These are phyloP conservation scores for Cinnamomum chago DNA, from an alignment of 164 flowering plant species.

Conservation along the genomic window DNA sequence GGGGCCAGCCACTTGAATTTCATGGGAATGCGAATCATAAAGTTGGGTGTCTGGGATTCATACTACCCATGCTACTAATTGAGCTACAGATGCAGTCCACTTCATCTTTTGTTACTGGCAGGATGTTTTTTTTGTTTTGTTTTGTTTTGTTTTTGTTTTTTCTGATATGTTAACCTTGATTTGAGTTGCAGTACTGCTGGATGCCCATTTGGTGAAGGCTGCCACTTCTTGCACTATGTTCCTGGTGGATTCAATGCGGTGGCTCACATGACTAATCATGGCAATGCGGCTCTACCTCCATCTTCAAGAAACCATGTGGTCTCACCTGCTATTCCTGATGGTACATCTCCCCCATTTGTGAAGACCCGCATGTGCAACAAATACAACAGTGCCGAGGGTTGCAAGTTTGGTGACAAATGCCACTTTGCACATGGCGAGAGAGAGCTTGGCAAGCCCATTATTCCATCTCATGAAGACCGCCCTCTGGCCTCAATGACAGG, in stretches of 20 bases:
- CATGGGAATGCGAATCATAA: too few relatives aligned
- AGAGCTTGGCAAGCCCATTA: conserved; percentile 73
- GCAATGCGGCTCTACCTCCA: conserved; percentile 27
- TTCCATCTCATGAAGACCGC: conserved; percentile 44
- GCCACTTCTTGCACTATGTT: conserved; percentile 80
- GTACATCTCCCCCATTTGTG: conserved; percentile 31
- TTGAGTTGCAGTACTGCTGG: conserved; percentile 57
- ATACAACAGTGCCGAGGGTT: conserved; percentile 70
- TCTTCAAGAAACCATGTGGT: conserved; percentile 29
- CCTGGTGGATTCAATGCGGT: conserved; percentile 76
- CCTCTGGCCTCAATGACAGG: conserved; percentile 35
- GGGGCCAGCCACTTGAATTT: too few relatives aligned
- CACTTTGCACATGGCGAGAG: conserved; percentile 87
- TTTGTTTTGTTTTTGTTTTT: not conserved
- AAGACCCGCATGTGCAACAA: conserved; percentile 75
- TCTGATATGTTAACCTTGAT: not conserved
- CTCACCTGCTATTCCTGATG: conserved; percentile 35
- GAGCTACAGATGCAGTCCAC: not conserved
- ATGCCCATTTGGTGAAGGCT: conserved; percentile 81
- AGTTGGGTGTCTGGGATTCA: too few relatives aligned
- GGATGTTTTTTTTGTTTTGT: not conserved
- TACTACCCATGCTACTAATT: too few relatives aligned
- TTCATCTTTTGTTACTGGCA: not conserved
- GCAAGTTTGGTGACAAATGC: conserved; percentile 90
- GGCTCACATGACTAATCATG: conserved; percentile 63